phyloP scores from a whole-genome alignment of 139 green algal species.

The Closterium sp. region DNA sequence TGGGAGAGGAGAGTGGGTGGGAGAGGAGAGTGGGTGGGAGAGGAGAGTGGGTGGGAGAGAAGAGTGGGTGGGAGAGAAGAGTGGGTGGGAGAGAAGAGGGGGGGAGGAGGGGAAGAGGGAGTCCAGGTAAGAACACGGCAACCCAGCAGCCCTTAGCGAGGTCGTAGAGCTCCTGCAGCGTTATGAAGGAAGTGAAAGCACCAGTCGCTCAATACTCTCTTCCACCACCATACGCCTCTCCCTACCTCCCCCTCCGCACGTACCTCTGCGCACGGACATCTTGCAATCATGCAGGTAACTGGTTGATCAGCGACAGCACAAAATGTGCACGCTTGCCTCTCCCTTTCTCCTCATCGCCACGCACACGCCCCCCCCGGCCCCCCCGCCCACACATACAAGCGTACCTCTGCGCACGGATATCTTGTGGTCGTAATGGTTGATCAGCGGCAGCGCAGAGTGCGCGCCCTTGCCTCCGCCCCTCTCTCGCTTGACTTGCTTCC shows the following conservation, averaged over 20 bases:
- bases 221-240: too few relatives aligned
- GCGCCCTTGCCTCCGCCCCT: conserved; percentile 64
- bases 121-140: background rate
- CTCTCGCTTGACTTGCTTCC: too few relatives aligned
- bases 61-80: background rate
- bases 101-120: background rate
- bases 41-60: background rate
- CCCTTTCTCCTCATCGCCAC: too few relatives aligned
- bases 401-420: conserved; percentile 43
- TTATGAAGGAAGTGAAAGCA: conserved; percentile 84
- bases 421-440: conserved; percentile 66
- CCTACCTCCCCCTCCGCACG: too few relatives aligned
- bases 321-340: too few relatives aligned
- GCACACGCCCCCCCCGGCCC: too few relatives aligned
- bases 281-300: too few relatives aligned
- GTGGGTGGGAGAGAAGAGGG: background rate
- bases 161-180: conserved; percentile 64
- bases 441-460: conserved; percentile 74
- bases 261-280: too few relatives aligned
- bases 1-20: background rate
- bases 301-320: too few relatives aligned
- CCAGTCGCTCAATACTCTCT: conserved; percentile 86
- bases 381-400: background rate
- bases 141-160: conserved; percentile 53
- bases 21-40: background rate